Base-by-base conservation (phyloP, 2,329 filamentous ascomycete genomes). In the Beauveria sp. region DNA sequence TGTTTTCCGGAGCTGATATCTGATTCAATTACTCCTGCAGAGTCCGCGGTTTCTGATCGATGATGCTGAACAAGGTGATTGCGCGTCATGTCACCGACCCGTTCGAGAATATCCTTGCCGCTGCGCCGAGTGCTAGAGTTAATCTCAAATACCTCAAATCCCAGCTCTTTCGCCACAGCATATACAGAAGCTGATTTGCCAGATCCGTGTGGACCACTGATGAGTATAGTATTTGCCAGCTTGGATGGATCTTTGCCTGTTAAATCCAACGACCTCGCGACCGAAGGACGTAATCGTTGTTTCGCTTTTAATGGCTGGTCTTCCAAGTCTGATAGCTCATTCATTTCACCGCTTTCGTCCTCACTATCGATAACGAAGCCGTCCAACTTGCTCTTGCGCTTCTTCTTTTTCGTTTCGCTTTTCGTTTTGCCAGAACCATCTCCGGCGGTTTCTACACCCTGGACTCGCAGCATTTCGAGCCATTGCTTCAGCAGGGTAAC, bases 141-240 rank as follows among this genome's bases (percentile, higher is more conserved):
- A 70, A 99, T 92, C 73, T 99, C 95, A 66, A 99, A 99, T 1
- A 99, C 84, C 69, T 96, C 93, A 69, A 96, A 98, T 1, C 85
- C 91, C 18, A 98, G 80, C 74, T 99, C 93, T 77, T 90, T 93
- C 5, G 95, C 93, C 47, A 93, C 89, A 4, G 95, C 95, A 72
- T 96, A 93, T 0, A 97, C 89, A 1, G 92, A 86, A 6, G 96
- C 93, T 14, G 93, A 96, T 76, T 99, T 99, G 3, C 95, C 96
- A 70, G 89, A 93, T 0, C 95, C 95, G 66, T 90, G 82, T 3
- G 93, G 91, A 0, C 95, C 95, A 69, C 91, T 97, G 38, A 99
- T 79, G 8, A 99, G 78, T n/a, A 97, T 84, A 0, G 88, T 84
- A 73, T 97, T 97, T 56, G 81, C 81, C 38, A 88, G 71, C 53